Percentiles rank a stretch among this genome's conserved stretches.
Conservation (phyloP, 2,329 filamentous ascomycete species). For the Pseudogymnoascus pannorum region DNA sequence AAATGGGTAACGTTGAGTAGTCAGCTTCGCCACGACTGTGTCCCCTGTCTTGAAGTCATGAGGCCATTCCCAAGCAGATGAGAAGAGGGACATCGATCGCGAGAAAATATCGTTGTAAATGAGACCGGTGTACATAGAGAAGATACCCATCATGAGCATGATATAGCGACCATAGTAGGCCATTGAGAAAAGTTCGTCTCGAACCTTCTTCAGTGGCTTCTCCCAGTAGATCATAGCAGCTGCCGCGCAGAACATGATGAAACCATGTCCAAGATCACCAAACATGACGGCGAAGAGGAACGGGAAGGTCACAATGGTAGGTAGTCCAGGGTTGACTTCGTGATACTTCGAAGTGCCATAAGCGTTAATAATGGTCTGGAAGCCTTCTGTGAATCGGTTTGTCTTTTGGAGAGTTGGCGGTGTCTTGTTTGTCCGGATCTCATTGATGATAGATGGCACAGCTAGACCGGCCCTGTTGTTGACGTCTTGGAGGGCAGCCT, state of each 20-base stretch:
- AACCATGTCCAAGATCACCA: slow-evolving; percentile 89
- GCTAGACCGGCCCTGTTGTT: slow-evolving; percentile 92
- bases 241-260: slow-evolving; percentile 79
- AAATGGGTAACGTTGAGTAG: slow-evolving; percentile 81
- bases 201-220: slow-evolving; percentile 83
- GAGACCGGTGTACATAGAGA: slow-evolving; percentile 93
- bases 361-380: slow-evolving; percentile 98
- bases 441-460: slow-evolving; percentile 98
- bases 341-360: slow-evolving; percentile 97
- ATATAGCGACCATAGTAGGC: slow-evolving; percentile 98
- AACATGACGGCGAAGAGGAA: slow-evolving; percentile 99
- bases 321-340: slow-evolving; percentile 92
- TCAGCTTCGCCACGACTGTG: slow-evolving; percentile 59
- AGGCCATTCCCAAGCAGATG: slow-evolving; percentile 82
- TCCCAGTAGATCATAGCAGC: slow-evolving; percentile 96
- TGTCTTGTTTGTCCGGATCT: slow-evolving; percentile 94
- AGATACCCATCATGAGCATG: slow-evolving; percentile 94
- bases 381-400: slow-evolving; percentile 96
- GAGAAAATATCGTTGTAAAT: slow-evolving; percentile 99
- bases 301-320: slow-evolving; percentile 96
- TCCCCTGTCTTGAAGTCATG: slow-evolving; percentile 58
- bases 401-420: slow-evolving; percentile 96
- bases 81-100: slow-evolving; percentile 80
- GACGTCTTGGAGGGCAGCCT: slow-evolving; percentile 90
- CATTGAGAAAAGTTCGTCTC: slow-evolving; percentile 94